Base-by-base conservation (phyloP, 169 alveolate genomes). In the Ichthyophthirius multifiliis region DNA sequence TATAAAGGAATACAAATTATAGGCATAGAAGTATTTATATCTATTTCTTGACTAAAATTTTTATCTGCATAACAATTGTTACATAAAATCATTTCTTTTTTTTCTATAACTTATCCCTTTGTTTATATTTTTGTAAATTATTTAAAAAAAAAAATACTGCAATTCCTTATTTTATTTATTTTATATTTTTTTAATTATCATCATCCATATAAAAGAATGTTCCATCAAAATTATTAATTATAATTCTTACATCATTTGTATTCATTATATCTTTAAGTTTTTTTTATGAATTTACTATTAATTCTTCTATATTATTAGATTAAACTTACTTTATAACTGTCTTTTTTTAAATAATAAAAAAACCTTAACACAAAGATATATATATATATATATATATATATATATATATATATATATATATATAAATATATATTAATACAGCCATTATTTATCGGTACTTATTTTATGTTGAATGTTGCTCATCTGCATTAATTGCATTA, bases 21-120 rank as follows among this genome's bases (percentile, higher is more conserved):
- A 9, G 85, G 85, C 85, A 79, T 79, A 35, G 43, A 43, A 7
- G 85, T 79, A 15, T 65, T 48, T 12, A 79, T 45, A 46, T 79
- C 85, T 16, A 79, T 27, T 43, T 63, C 64, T 18, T 79, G 85
- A 41, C 67, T 75, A 43, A 79, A 79, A 18, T 39, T 18, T 15
- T 43, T 43, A 23, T 65, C 44, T 20, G 35, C 34, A 31, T 30
- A 44, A 45, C 47, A 41, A 47, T 79, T 79, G 13, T 39, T 20
- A 10, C 48, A 31, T 35, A 44, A 44, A 20, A 65, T 35, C n/a
- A 45, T 34, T n/a, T 39, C 43, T 65, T 79, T 35, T 41, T 13
- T 20, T 4, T 34, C 34, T 13, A 79, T 43, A 32, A 48, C 74
- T n/a, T 43, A 55, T 27, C 71, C 71, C 71, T 55, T 27, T 13